phyloP scores from a whole-genome alignment of 805 yeast genomes.

The Saccharomycodes ludwigii region DNA sequence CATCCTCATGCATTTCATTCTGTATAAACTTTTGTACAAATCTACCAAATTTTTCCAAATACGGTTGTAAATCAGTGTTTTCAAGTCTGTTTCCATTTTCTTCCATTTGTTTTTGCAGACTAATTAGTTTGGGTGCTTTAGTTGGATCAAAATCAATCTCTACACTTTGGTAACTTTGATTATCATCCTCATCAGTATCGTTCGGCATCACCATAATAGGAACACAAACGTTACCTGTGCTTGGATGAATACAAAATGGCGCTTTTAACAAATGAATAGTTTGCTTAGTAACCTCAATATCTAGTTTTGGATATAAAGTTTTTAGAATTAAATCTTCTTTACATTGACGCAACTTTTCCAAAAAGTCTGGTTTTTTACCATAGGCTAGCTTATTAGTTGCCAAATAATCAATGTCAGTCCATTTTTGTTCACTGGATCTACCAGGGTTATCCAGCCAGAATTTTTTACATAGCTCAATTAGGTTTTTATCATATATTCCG shows the following conservation, averaged over 20 bases:
- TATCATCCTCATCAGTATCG: background rate
- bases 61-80: slow-evolving; percentile 59
- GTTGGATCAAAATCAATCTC: slow-evolving; percentile 75
- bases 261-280: slow-evolving; percentile 86
- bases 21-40: slow-evolving; percentile 47
- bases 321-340: slow-evolving; percentile 73
- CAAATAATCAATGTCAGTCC: slow-evolving; percentile 59
- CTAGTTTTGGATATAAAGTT: slow-evolving; percentile 82
- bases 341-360: slow-evolving; percentile 44
- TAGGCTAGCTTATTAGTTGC: slow-evolving; percentile 25
- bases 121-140: slow-evolving; percentile 62
- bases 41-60: slow-evolving; percentile 49
- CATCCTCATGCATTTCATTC: slow-evolving; percentile 37
- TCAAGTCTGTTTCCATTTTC: slow-evolving; percentile 32
- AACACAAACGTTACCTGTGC: slow-evolving; percentile 91
- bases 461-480: slow-evolving; percentile 38
- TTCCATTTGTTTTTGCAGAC: slow-evolving; percentile 53
- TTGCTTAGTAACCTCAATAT: slow-evolving; percentile 83
- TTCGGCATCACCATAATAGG: slow-evolving; percentile 33
- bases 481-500: slow-evolving; percentile 48
- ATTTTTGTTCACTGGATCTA: slow-evolving; percentile 49
- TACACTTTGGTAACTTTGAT: no score
- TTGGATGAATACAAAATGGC: slow-evolving; percentile 95
- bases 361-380: slow-evolving; percentile 22
- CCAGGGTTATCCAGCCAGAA: slow-evolving; percentile 48